These are phyloP conservation scores for Heritiera littoralis DNA, from an alignment of 345 rosid species.

Conservation along the genomic window DNA sequence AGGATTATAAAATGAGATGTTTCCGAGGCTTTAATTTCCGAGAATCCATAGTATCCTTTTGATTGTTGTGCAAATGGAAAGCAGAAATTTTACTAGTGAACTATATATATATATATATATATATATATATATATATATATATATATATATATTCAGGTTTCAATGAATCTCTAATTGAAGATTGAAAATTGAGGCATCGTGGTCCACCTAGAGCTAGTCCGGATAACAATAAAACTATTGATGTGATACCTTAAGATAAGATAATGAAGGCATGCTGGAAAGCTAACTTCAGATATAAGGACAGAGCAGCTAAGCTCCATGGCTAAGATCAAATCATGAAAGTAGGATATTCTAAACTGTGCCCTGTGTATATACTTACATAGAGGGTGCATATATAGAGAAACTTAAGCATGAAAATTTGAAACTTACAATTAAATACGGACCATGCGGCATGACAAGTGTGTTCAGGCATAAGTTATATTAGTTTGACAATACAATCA, in stretches of 20 bases:
- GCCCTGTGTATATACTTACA: background rate
- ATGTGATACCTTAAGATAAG: background rate
- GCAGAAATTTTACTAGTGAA: background rate
- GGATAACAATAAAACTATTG: background rate
- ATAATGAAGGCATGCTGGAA: background rate
- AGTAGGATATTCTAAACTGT: background rate
- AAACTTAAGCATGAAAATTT: background rate
- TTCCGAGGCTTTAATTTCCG: background rate
- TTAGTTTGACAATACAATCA: background rate
- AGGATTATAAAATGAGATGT: background rate
- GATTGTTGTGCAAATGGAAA: background rate
- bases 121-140: too few relatives aligned
- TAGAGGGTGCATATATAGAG: background rate
- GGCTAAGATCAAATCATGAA: background rate
- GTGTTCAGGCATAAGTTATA: background rate
- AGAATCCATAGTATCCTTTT: background rate
- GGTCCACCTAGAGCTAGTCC: background rate
- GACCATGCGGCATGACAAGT: background rate
- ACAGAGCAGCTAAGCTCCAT: background rate
- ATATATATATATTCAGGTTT: background rate
- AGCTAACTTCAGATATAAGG: background rate
- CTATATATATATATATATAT: background rate
- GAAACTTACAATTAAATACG: background rate
- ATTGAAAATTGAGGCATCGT: background rate
- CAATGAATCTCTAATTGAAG: background rate